A percentile compares a stretch with the other conserved stretches of the same genome.
phyloP scores from a whole-genome alignment of 2,329 filamentous ascomycete species.

The Didymella pomorum region DNA sequence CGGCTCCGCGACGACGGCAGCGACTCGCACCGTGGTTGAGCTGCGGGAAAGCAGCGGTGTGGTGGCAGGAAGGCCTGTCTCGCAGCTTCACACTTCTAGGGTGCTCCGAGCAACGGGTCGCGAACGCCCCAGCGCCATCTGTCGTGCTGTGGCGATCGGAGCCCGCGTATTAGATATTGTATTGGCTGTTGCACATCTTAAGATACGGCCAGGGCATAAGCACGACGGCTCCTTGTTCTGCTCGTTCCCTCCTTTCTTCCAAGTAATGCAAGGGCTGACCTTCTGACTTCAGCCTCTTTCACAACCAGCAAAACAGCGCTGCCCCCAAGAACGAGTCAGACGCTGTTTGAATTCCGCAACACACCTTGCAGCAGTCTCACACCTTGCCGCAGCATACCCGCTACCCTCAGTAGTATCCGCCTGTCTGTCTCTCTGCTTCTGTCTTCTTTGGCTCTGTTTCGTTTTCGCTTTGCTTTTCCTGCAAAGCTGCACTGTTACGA shows the following conservation, averaged over 20 bases:
- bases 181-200: slow-evolving; percentile 36
- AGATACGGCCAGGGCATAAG: slow-evolving; percentile 37
- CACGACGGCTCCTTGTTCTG: slow-evolving; percentile 32
- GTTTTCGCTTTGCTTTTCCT: slow-evolving; percentile 45
- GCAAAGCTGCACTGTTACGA: slow-evolving; percentile 43
- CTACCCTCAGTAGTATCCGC: slow-evolving; percentile 40
- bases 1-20: slow-evolving; percentile 28
- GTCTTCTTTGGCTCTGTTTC: slow-evolving; percentile 35
- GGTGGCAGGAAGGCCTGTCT: slow-evolving; percentile 37
- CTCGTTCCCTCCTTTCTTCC: slow-evolving; percentile 41
- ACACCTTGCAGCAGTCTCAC: slow-evolving; percentile 38
- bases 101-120: slow-evolving; percentile 22
- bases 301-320: slow-evolving; percentile 29
- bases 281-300: slow-evolving; percentile 35
- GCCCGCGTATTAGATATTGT: slow-evolving; percentile 33
- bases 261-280: slow-evolving; percentile 48
- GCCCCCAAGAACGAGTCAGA: slow-evolving; percentile 40
- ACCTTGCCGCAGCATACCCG: slow-evolving; percentile 26
- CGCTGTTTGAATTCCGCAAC: slow-evolving; percentile 45
- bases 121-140: slow-evolving; percentile 31
- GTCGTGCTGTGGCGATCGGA: slow-evolving; percentile 40
- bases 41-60: slow-evolving; percentile 40
- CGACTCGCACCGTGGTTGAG: slow-evolving; percentile 21
- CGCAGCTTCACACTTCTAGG: slow-evolving; percentile 40
- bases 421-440: slow-evolving; percentile 46